Evolutionary conservation across 495 filamentous ascomycete genomes (phyloP).

Genomic region (Thermothielavioides terrestris): DNA sequence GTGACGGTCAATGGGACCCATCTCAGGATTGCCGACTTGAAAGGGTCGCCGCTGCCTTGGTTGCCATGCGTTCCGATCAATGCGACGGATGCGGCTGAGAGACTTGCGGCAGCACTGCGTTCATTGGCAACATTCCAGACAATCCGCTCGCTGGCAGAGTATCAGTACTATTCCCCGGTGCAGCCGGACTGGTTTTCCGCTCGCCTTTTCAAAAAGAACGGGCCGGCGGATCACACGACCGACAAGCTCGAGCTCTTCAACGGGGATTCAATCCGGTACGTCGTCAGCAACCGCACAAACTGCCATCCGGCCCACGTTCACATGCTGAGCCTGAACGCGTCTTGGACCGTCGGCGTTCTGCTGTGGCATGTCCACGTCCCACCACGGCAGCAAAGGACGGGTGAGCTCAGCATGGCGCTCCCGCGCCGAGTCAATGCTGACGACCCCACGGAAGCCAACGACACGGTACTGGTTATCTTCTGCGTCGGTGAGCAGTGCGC

Average conservation of each 20-base stretch:
- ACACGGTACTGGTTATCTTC: constrained; percentile 13
- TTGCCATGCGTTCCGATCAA: background rate
- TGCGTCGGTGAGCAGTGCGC: constrained; percentile 9
- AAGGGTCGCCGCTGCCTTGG: background rate
- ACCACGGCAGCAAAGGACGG: constrained; percentile 1
- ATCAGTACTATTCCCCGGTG: constrained; percentile 4
- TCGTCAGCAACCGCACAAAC: constrained; percentile 2
- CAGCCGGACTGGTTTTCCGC: constrained; percentile 14
- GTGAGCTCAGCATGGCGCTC: constrained; percentile 8
- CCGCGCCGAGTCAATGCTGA: constrained; percentile 8
- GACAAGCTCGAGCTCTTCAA: background rate
- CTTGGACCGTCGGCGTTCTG: constrained; percentile 10
- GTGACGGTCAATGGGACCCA: background rate
- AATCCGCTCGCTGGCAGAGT: constrained; percentile 2
- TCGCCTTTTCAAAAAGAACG: constrained; percentile 10
- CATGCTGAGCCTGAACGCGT: constrained; percentile 17
- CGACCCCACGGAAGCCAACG: constrained; percentile 6
- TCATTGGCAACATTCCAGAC: background rate
- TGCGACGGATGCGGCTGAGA: background rate
- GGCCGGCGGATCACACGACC: background rate
- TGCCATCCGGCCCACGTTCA: constrained; percentile 4
- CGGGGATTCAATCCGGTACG: constrained; percentile 6
- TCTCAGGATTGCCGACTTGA: background rate
- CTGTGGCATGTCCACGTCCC: constrained; percentile 12
- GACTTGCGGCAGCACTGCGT: background rate